Evolutionary conservation across 2,329 filamentous ascomycete genomes (phyloP).

Genomic region (Emmonsia crescens): DNA sequence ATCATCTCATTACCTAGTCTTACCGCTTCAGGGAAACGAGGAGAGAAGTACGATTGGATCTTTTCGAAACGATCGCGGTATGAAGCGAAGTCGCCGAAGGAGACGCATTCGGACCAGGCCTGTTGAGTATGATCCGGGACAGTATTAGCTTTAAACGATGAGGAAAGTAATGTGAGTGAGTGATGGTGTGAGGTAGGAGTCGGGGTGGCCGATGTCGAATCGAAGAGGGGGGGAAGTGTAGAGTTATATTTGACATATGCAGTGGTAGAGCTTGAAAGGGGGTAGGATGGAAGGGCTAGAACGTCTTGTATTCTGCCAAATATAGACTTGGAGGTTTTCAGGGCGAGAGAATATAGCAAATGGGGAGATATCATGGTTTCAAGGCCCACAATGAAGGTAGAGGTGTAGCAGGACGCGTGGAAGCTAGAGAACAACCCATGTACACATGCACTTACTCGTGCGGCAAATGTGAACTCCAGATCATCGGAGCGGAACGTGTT

Average conservation of each 20-base stretch:
- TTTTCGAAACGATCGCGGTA: constrained; percentile 85
- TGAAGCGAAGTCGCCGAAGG: constrained; percentile 80
- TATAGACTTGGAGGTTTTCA: not conserved
- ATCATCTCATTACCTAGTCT: constrained; percentile 95
- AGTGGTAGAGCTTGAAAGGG: not conserved
- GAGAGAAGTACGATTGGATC: constrained; percentile 85
- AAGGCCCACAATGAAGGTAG: not conserved
- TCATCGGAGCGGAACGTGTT: constrained; percentile 90
- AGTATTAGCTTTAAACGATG: not conserved
- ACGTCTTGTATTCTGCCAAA: not conserved
- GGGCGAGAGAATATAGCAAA: not conserved
- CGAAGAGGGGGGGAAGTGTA: not conserved
- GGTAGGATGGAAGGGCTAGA: not conserved
- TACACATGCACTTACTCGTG: constrained; percentile 43
- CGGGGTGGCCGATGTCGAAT: not conserved
- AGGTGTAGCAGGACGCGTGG: not conserved
- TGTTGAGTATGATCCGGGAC: constrained; percentile 15
- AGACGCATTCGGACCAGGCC: constrained; percentile 92
- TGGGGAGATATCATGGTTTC: not conserved
- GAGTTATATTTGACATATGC: not conserved
- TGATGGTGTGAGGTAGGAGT: not conserved
- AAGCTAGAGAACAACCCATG: not conserved
- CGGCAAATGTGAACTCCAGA: constrained; percentile 94
- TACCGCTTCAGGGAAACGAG: constrained; percentile 76
- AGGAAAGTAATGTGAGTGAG: not conserved